These are phyloP conservation scores for Aspergillus saccharolyticus DNA, from an alignment of 495 filamentous ascomycete genomes.

Conservation along the genomic window DNA sequence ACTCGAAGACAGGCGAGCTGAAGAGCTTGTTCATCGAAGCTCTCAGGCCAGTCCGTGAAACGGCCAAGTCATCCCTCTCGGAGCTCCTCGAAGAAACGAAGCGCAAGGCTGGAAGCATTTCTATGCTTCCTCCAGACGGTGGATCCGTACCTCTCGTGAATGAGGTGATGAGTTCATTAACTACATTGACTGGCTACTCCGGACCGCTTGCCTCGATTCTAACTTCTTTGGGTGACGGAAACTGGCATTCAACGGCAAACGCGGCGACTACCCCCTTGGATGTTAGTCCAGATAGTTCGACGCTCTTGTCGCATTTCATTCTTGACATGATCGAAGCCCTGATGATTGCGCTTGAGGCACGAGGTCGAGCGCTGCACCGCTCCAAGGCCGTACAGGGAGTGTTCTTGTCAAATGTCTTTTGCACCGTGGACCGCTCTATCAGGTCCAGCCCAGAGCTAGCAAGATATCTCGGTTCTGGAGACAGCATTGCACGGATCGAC, in stretches of 20 bases:
- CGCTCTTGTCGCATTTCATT: slow-evolving; percentile 85
- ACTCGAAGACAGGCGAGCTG: slow-evolving; percentile 76
- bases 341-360: slow-evolving; percentile 70
- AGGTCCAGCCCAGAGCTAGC: slow-evolving; percentile 68
- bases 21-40: slow-evolving; percentile 79
- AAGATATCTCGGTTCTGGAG: slow-evolving; percentile 60
- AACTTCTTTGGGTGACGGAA: slow-evolving; percentile 86
- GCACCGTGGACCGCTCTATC: slow-evolving; percentile 80
- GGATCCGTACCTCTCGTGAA: slow-evolving; percentile 69
- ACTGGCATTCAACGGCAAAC: slow-evolving; percentile 63
- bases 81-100: slow-evolving; percentile 86
- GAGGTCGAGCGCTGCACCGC: slow-evolving; percentile 67
- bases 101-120: slow-evolving; percentile 54
- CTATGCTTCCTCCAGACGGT: slow-evolving; percentile 72
- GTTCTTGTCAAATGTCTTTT: slow-evolving; percentile 86
- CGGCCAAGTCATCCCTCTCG: slow-evolving; percentile 77
- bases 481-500: slow-evolving; percentile 62
- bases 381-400: slow-evolving; percentile 76
- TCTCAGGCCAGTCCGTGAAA: slow-evolving; percentile 83
- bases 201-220: slow-evolving; percentile 84
- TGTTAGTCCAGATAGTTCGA: slow-evolving; percentile 80
- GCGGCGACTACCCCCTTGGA: slow-evolving; percentile 69
- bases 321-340: slow-evolving; percentile 79
- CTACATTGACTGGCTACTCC: slow-evolving; percentile 81
- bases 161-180: slow-evolving; percentile 81